Conservation (phyloP, 257 asterid genomes). For the Thymus quinquecostatus region DNA sequence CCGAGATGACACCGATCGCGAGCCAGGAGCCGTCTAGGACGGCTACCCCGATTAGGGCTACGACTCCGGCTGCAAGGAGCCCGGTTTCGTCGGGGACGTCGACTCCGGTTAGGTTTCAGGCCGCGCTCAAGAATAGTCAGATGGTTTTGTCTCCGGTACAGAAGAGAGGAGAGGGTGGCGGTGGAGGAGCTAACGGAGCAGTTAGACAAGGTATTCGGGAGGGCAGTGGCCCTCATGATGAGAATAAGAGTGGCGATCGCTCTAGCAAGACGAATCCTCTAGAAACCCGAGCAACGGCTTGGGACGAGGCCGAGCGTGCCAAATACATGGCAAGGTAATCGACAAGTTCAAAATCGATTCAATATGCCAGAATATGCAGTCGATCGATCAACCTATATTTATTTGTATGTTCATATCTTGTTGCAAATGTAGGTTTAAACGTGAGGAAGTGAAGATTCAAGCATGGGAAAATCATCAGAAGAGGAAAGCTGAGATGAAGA, state of each 20-base stretch:
- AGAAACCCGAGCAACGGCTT: constrained; percentile 77
- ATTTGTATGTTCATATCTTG: too few species aligned
- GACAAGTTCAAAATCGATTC: too few species aligned
- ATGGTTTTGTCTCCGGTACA: constrained; percentile 28
- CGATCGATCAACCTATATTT: too few species aligned
- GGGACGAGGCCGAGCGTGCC: constrained; percentile 97
- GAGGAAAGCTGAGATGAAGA: constrained; percentile 84
- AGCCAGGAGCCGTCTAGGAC: constrained; percentile 90
- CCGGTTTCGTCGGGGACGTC: constrained; percentile 67
- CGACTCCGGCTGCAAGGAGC: constrained; percentile 64
- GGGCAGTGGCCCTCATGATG: neutral
- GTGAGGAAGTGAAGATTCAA: constrained; percentile 84
- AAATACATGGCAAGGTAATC: constrained; percentile 84
- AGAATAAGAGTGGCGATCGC: constrained; percentile 32
- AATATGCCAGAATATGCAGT: too few species aligned
- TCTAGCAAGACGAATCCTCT: constrained; percentile 52
- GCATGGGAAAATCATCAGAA: constrained; percentile 94
- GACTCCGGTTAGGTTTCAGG: constrained; percentile 54
- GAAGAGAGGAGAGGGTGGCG: constrained; percentile 36
- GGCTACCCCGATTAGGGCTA: constrained; percentile 72
- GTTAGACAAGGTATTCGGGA: neutral
- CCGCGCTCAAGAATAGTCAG: neutral
- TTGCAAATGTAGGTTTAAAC: constrained; percentile 58
- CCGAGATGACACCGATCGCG: constrained; percentile 87
- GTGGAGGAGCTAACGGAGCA: too few species aligned